Base-by-base conservation (phyloP, 2,329 filamentous ascomycete species). In the Fusarium domesticum region DNA sequence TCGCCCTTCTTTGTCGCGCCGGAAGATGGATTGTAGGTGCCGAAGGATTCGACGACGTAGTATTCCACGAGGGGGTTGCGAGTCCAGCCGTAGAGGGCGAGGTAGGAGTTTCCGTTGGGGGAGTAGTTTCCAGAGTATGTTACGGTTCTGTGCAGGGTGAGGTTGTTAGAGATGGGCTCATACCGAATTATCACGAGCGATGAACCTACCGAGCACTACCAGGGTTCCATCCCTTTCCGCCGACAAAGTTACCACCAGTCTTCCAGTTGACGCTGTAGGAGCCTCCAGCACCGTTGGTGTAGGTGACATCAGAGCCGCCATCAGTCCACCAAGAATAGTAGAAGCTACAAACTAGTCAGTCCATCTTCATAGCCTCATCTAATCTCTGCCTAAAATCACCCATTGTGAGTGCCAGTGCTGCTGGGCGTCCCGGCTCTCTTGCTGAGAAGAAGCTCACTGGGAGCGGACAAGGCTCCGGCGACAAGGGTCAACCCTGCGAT, bases 251-350 rank as follows among this genome's bases (percentile, higher is more conserved):
- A 35, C 53, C 53, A 30, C 53, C 53, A 36, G 66, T 65, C 34
- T 52, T 54, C 75, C 75, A 79, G 10, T 15, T 33, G 15, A 58
- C 71, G 64, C 39, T 66, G 63, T 77, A 77, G 15, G 61, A 54
- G 12, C 73, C 73, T 6, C 58, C 65, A 2, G 54, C 54, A 2
- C 66, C 65, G 56, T 76, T 76, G 45, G 57, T 71, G 58, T 75
- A 76, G 30, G 62, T 68, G 11, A 71, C 70, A 20, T 59, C 59
- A 7, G 67, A 66, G 35, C 63, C 69, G 10, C 70, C 70, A 39
- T 75, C 70, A 35, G 70, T 72, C 71, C 71, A 74, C 62, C 67
- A 75, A 10, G 66, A 72, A 50, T 73, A 75, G 59, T 68, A 75
- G 57, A 68, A 75, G 16, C 52, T 55, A 8, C 1, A 18, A 2